These are phyloP conservation scores for Dryadomyces sulphureus DNA, from an alignment of 2,329 filamentous ascomycete species.

Conservation along the genomic window DNA sequence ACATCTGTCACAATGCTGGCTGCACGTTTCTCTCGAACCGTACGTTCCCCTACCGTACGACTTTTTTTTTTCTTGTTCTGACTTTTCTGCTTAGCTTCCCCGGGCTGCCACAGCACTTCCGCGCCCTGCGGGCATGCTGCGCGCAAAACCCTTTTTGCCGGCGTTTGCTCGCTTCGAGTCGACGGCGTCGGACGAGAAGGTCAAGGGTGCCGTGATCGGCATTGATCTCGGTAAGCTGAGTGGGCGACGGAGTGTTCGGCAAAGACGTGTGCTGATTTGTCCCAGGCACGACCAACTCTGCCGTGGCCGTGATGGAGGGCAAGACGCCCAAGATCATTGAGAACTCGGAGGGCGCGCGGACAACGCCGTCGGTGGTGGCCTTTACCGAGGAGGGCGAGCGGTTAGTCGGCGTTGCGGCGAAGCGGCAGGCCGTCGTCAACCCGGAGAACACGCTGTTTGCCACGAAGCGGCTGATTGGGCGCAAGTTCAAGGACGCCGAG, in stretches of 20 bases:
- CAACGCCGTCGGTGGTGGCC: slow-evolving; percentile 86
- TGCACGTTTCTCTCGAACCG: slow-evolving; percentile 58
- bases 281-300: slow-evolving; percentile 83
- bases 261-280: background rate
- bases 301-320: slow-evolving; percentile 95
- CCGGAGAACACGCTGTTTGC: slow-evolving; percentile 97
- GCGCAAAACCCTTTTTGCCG: slow-evolving; percentile 50
- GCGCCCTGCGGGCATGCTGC: slow-evolving; percentile 51
- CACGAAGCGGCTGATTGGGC: slow-evolving; percentile 96
- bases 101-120: slow-evolving; percentile 56
- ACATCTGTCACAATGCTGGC: slow-evolving; percentile 47
- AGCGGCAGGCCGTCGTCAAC: slow-evolving; percentile 97
- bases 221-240: slow-evolving; percentile 72
- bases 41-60: slow-evolving; percentile 31
- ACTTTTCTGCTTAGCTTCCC: slow-evolving; percentile 44
- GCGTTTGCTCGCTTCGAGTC: slow-evolving; percentile 68
- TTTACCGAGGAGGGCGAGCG: slow-evolving; percentile 94
- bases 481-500: slow-evolving; percentile 88
- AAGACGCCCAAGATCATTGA: slow-evolving; percentile 92
- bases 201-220: slow-evolving; percentile 92
- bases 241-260: background rate
- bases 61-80: slow-evolving; percentile 6
- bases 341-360: slow-evolving; percentile 86
- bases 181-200: slow-evolving; percentile 56
- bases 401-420: slow-evolving; percentile 90